Percentiles rank a stretch among this genome's conserved stretches.
Conservation (phyloP, 129 eudicot genomes). For the Ambrosia artemisiifolia region DNA sequence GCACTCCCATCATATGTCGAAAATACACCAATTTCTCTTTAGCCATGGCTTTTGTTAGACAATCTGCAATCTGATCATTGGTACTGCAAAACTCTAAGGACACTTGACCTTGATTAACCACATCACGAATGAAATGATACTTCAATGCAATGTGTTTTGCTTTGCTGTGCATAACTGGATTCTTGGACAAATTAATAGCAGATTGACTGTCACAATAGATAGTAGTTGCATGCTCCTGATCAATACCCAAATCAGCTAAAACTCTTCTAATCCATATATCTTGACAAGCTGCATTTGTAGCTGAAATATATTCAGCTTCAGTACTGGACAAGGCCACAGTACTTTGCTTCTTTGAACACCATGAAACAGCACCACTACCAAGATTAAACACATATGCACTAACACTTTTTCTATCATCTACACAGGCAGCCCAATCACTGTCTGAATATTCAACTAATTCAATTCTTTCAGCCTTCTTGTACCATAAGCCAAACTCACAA, state of each 20-base stretch:
- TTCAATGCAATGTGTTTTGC: background rate
- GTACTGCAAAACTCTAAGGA: background rate
- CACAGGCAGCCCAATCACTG: constrained; percentile 2
- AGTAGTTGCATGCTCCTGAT: background rate
- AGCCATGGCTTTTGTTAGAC: background rate
- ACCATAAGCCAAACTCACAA: background rate
- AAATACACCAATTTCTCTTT: background rate
- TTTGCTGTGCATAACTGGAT: no score
- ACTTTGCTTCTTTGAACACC: constrained; percentile 13
- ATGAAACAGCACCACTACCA: background rate
- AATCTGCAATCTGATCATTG: background rate
- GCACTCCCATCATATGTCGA: background rate
- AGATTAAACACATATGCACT: background rate
- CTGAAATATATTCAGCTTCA: no score
- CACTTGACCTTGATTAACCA: background rate
- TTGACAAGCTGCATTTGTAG: no score
- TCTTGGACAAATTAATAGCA: background rate
- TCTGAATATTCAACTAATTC: background rate
- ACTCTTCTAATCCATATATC: background rate
- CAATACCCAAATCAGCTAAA: background rate
- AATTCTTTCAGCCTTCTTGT: background rate
- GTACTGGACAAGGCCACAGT: no score
- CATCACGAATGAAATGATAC: background rate
- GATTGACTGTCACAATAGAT: background rate
- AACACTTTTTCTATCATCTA: background rate